Evolutionary conservation across 1,139 yeast genomes (phyloP).

Genomic region (Debaryomyces robertsiae): DNA sequence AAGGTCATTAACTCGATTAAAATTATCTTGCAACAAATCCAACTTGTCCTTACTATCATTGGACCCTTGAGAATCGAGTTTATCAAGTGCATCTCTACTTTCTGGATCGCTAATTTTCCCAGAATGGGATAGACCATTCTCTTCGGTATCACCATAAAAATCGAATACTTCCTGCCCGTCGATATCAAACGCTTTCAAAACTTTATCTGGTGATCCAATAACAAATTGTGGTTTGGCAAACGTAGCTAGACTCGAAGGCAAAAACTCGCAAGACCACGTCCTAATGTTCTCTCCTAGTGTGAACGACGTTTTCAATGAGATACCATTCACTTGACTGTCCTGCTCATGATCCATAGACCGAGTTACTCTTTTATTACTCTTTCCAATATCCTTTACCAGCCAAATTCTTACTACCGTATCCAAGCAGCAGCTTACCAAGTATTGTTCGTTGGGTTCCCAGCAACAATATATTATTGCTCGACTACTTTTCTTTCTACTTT

Average conservation of each 20-base stretch:
- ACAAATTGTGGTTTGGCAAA: constrained; percentile 54
- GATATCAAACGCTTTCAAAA: constrained; percentile 61
- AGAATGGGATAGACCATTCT: constrained; percentile 24
- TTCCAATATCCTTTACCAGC: constrained; percentile 47
- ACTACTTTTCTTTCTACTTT: constrained; percentile 17
- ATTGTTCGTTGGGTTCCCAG: constrained; percentile 76
- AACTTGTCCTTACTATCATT: constrained; percentile 14
- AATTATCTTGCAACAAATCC: constrained; percentile 25
- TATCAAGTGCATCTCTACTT: constrained; percentile 32
- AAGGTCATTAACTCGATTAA: constrained; percentile 65
- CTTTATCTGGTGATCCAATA: constrained; percentile 78
- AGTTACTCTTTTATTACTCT: constrained; percentile 27
- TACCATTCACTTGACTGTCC: constrained; percentile 13
- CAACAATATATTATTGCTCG: constrained; percentile 68
- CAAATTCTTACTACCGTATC: constrained; percentile 71
- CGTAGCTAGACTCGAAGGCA: constrained; percentile 42
- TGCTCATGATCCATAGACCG: constrained; percentile 24
- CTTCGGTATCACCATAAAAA: constrained; percentile 45
- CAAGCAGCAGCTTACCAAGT: constrained; percentile 65
- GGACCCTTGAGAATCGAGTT: constrained; percentile 33
- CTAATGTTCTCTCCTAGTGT: constrained; percentile 44
- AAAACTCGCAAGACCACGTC: constrained; percentile 74
- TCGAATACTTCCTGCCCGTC: constrained; percentile 46
- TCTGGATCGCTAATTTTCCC: constrained; percentile 15
- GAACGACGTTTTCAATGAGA: constrained; percentile 36